Conservation (phyloP, 1,284 basidiomycete genomes). For the Ganoderma lucidum region DNA sequence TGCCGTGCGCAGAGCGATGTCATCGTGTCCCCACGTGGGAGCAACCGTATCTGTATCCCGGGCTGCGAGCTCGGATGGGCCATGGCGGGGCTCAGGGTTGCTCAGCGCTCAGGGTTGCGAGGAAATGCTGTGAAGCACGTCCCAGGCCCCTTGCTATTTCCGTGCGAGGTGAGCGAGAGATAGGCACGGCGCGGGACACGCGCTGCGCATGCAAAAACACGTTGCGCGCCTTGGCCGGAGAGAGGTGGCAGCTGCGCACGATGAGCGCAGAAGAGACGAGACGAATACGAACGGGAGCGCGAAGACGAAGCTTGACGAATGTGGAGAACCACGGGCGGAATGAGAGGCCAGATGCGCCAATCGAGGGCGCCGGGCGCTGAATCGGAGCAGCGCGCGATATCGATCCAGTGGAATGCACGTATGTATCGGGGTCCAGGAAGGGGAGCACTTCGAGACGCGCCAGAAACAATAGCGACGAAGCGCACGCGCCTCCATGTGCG, state of each 20-base stretch:
- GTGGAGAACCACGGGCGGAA: background rate
- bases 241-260: background rate
- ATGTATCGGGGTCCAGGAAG: background rate
- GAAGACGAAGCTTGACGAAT: background rate
- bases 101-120: background rate
- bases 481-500: background rate
- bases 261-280: background rate
- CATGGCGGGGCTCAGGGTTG: background rate
- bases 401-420: background rate
- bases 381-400: background rate
- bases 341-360: background rate
- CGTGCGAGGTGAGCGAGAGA: background rate
- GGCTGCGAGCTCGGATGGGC: background rate
- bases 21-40: background rate
- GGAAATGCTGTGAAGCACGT: background rate
- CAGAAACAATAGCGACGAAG: conserved; percentile 10
- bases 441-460: background rate
- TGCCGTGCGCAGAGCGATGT: background rate
- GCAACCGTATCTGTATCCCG: background rate
- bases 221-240: background rate
- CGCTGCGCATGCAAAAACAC: conserved; percentile 5
- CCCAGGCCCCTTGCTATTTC: background rate
- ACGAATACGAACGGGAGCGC: background rate
- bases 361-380: background rate
- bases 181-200: conserved; percentile 1